Conservation (phyloP, 352 stramenopile species). For the Ophiocytium majus region DNA sequence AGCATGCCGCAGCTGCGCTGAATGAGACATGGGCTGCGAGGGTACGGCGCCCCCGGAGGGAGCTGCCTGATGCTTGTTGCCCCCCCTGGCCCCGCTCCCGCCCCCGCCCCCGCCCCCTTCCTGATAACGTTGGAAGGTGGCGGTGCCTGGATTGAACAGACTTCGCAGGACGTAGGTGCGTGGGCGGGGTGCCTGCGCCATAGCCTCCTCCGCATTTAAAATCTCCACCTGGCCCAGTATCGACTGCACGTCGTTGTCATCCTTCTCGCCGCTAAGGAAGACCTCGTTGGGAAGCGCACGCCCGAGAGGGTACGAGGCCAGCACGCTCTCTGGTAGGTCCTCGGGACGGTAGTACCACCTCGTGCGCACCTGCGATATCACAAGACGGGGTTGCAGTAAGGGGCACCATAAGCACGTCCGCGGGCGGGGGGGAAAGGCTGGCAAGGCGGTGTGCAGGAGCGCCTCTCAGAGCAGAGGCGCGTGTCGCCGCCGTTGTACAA, state of each 20-base stretch:
- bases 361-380: background rate
- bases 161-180: background rate
- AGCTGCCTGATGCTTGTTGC: background rate
- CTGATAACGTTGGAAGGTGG: background rate
- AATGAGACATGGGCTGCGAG: background rate
- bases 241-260: conserved; percentile 18
- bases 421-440: background rate
- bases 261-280: conserved; percentile 8
- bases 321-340: background rate
- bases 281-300: conserved; percentile 2
- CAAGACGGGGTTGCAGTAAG: background rate
- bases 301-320: background rate
- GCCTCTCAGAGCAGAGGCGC: background rate
- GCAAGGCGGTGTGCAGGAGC: background rate
- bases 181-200: background rate
- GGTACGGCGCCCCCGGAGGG: too few species aligned
- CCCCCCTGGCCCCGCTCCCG: background rate
- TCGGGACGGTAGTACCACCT: conserved; percentile 18
- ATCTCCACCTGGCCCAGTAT: background rate
- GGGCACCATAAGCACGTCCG: background rate
- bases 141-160: background rate
- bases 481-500: background rate
- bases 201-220: background rate
- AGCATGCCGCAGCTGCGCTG: background rate
- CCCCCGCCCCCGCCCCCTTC: too few species aligned